Base-by-base conservation (phyloP, 2,329 filamentous ascomycete genomes). In the Zymoseptoria pseudotritici region DNA sequence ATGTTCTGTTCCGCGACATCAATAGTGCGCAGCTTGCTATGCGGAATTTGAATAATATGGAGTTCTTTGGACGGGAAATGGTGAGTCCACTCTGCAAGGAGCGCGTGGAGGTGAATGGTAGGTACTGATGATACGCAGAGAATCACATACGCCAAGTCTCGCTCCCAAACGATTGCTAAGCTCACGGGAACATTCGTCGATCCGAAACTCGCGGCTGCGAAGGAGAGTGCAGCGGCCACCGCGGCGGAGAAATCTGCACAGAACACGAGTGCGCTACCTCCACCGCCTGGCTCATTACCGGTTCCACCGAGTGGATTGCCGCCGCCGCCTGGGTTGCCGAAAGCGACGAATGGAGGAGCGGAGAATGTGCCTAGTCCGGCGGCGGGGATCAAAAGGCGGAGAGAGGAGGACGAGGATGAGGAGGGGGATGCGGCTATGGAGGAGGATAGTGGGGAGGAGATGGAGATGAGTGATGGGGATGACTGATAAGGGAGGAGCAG, bases 11-110 rank as follows among this genome's bases (percentile, higher is more conserved):
- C 74, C 85, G 90, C 60, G 93, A 99, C 73, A 81, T 93, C 36
- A 89, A 96, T 66, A 86, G 90, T n/a, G 91, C 91, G 56, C 96
- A 92, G 22, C 91, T 96, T 72, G 94, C 94, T 1, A 90, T 99
- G 90, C 82, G 93, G 65, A 86, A 90, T 10, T 79, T 97, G 54
- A 88, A 97, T 68, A 91, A 90, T 2, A 90, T 91, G 70, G 84
- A 89, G 2, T 91, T 99, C 66, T 87, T 95, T 65, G 94, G 92
- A 17, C 86, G 85, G 65, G 83, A 91, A 65, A 86, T 99, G 81
- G 93, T 97, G 74, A 64, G 88, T 80, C 36, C 36, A 2, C 13
- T 46, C 13, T n/a, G 36, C 17, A 11, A 46, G 17, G 13, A 46
- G 36, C 36, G 36, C 36, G 4, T 7, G 36, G 36, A 46, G 6